phyloP scores from a whole-genome alignment of 225 moss, liverwort and hornwort genomes.

The Polytrichum formosum region DNA sequence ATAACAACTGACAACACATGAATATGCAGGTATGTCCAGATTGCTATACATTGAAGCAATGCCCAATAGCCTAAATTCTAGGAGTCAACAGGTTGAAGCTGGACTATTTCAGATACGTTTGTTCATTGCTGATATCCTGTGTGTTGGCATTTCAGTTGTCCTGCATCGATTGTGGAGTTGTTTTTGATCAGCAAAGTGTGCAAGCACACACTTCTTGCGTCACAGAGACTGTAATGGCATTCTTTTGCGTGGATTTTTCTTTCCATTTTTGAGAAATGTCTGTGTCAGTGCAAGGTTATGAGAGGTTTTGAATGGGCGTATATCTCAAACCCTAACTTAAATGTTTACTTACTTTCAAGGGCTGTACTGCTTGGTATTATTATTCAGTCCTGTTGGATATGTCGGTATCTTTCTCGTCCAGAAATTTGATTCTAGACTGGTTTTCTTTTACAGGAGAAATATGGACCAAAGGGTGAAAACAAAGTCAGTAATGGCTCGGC shows the following conservation, averaged over 20 bases:
- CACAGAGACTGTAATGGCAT: conserved; percentile 65
- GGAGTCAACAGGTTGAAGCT: no score
- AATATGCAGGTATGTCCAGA: no score
- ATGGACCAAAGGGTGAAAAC: conserved; percentile 69
- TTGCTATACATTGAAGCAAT: background rate
- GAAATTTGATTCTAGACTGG: background rate
- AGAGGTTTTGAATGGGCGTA: background rate
- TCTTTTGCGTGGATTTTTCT: background rate
- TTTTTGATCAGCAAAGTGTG: conserved; percentile 87
- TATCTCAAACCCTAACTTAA: no score
- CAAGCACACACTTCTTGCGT: conserved; percentile 90
- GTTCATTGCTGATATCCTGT: background rate
- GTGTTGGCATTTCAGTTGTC: conserved; percentile 59
- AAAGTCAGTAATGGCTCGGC: conserved; percentile 25
- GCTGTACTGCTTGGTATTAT: no score
- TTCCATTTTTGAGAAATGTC: no score
- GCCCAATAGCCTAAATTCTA: no score
- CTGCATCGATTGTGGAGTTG: conserved; percentile 96
- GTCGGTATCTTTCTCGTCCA: no score
- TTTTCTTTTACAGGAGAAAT: conserved; percentile 66
- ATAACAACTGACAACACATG: no score
- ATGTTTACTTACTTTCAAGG: no score
- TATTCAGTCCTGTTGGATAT: no score
- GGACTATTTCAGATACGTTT: no score
- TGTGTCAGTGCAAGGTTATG: background rate